phyloP scores from a whole-genome alignment of 2,329 filamentous ascomycete genomes.

The Gyromitra esculenta region DNA sequence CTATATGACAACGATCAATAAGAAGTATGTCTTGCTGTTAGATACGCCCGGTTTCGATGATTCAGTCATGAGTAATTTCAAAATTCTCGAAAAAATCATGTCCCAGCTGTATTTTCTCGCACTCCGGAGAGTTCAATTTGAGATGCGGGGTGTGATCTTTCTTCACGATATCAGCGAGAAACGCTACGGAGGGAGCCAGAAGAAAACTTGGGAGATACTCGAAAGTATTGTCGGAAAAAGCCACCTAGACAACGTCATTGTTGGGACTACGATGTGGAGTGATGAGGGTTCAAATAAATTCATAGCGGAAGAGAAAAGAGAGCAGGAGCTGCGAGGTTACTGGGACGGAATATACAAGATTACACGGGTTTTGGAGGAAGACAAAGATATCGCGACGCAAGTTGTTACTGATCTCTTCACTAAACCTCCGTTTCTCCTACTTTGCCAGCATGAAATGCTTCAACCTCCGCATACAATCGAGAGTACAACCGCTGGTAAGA shows the following conservation, averaged over 20 bases:
- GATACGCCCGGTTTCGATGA: conserved; percentile 56
- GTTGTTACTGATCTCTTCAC: conserved; percentile 3
- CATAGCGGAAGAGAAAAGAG: background rate
- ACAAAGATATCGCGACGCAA: background rate
- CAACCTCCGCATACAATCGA: conserved; percentile 17
- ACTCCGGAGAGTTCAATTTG: background rate
- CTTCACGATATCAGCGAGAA: conserved; percentile 41
- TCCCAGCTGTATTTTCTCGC: conserved; percentile 4
- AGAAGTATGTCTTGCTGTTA: conserved; percentile 46
- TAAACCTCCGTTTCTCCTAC: background rate
- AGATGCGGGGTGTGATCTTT: conserved; percentile 30
- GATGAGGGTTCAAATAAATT: background rate
- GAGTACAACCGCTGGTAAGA: conserved; percentile 21
- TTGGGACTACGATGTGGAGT: conserved; percentile 35
- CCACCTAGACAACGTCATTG: conserved; percentile 30
- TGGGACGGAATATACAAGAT: conserved; percentile 29
- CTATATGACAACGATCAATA: background rate
- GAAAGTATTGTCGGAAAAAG: conserved; percentile 7
- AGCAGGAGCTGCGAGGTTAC: background rate
- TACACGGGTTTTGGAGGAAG: background rate
- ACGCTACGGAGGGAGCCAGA: conserved; percentile 30
- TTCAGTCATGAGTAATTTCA: conserved; percentile 49
- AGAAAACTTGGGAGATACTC: conserved; percentile 29
- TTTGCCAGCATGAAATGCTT: conserved; percentile 29
- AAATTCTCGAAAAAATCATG: conserved; percentile 43